Evolutionary conservation across 441 rosid genomes (phyloP).

Genomic region (Sinapis alba): DNA sequence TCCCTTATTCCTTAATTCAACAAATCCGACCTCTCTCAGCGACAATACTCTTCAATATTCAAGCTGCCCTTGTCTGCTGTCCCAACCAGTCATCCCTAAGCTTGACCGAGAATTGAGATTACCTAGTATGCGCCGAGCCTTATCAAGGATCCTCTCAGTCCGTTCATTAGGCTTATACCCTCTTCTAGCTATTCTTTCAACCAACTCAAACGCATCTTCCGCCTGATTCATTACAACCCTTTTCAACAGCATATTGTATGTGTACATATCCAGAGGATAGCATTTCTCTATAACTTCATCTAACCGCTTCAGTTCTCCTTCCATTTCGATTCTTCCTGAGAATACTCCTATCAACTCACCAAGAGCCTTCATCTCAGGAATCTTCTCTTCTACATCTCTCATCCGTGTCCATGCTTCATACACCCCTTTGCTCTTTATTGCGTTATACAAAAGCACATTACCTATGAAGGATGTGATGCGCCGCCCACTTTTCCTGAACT

Average conservation of each 20-base stretch:
- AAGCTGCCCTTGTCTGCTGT: slow-evolving; percentile 30
- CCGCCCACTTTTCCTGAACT: slow-evolving; percentile 53
- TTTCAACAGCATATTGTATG: slow-evolving; percentile 67
- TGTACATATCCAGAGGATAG: slow-evolving; percentile 58
- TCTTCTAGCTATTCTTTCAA: slow-evolving; percentile 46
- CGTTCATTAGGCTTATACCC: slow-evolving; percentile 70
- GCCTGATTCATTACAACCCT: slow-evolving; percentile 45
- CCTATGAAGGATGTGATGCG: slow-evolving; percentile 70
- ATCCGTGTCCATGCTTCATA: slow-evolving; percentile 62
- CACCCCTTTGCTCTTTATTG: slow-evolving; percentile 50
- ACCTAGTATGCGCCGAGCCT: slow-evolving; percentile 46
- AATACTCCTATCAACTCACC: slow-evolving; percentile 68
- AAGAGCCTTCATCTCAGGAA: slow-evolving; percentile 48
- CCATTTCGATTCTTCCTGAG: slow-evolving; percentile 47
- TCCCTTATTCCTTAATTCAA: slow-evolving; percentile 7
- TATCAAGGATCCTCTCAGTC: slow-evolving; percentile 55
- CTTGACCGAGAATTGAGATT: slow-evolving; percentile 41
- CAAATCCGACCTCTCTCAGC: slow-evolving; percentile 6
- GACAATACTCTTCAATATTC: slow-evolving; percentile 13
- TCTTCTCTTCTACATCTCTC: slow-evolving; percentile 45
- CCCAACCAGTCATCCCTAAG: slow-evolving; percentile 37
- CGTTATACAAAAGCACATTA: slow-evolving; percentile 63
- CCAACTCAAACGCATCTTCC: slow-evolving; percentile 53
- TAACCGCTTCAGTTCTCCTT: slow-evolving; percentile 42
- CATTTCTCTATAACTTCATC: slow-evolving; percentile 63